These are phyloP conservation scores for Rhizomucor miehei DNA, from an alignment of 371 early-diverging fungal species.

Conservation along the genomic window DNA sequence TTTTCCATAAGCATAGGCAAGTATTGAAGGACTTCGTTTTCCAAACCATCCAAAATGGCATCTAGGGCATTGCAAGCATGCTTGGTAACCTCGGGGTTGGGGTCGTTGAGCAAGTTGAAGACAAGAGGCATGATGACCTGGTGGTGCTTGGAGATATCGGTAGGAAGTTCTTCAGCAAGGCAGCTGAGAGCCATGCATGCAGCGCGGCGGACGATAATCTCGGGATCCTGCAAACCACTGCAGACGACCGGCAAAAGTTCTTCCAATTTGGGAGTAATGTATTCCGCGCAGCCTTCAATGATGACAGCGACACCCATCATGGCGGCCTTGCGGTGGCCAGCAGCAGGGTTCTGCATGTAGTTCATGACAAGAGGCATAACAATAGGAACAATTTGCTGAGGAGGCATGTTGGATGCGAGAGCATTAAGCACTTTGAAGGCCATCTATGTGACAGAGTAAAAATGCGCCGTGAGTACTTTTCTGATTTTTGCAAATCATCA, in stretches of 20 bases:
- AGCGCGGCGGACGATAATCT: constrained; percentile 73
- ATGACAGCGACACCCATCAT: constrained; percentile 82
- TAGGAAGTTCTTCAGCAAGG: constrained; percentile 76
- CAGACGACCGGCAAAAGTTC: constrained; percentile 73
- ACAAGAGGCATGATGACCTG: constrained; percentile 76
- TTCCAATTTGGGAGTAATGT: constrained; percentile 63
- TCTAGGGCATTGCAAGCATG: constrained; percentile 81
- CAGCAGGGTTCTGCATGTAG: constrained; percentile 71
- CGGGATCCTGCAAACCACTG: constrained; percentile 75
- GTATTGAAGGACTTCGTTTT: constrained; percentile 70
- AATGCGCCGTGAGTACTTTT: too few relatives aligned
- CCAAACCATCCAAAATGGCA: constrained; percentile 76
- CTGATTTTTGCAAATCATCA: too few relatives aligned
- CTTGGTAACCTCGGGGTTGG: constrained; percentile 63
- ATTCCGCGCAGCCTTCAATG: constrained; percentile 86
- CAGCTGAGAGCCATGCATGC: constrained; percentile 84
- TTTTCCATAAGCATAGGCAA: constrained; percentile 77
- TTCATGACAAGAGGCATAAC: constrained; percentile 65
- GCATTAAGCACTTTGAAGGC: constrained; percentile 71
- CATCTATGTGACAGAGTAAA: constrained; percentile 17
- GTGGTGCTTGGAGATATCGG: constrained; percentile 74
- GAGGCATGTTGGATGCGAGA: constrained; percentile 76
- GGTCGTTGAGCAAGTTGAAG: constrained; percentile 74
- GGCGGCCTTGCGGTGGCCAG: constrained; percentile 74
- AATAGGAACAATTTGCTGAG: constrained; percentile 82